phyloP scores from a whole-genome alignment of 805 yeast species.

The Schizosaccharomyces cryophilus region DNA sequence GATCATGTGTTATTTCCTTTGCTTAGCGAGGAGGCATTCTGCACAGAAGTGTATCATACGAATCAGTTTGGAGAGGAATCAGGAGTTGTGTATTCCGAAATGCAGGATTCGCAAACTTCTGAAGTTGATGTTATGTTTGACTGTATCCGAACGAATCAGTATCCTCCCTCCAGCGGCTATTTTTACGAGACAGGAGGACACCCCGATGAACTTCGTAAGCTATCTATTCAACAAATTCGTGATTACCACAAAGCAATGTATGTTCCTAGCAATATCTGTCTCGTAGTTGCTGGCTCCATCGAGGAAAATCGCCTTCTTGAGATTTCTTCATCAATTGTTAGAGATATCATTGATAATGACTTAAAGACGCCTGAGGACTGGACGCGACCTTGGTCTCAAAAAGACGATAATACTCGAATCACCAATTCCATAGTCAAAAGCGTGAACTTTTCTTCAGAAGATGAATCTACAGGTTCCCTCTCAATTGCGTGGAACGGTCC shows the following conservation, averaged over 20 bases:
- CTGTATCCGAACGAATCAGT: constrained; percentile 11
- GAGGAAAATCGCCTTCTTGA: constrained; percentile 45
- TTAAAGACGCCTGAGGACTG: constrained; percentile 10
- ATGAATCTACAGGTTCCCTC: constrained; percentile 61
- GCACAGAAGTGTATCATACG: constrained; percentile 84
- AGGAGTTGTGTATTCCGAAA: constrained; percentile 91
- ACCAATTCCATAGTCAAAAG: constrained; percentile 19
- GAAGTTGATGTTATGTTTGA: constrained; percentile 28
- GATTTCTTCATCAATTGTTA: constrained; percentile 38
- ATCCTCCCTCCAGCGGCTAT: constrained; percentile 36
- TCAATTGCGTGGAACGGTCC: constrained; percentile 69
- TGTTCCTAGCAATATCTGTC: constrained; percentile 61
- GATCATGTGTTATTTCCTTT: constrained; percentile 76
- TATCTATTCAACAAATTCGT: constrained; percentile 51
- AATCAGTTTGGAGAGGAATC: constrained; percentile 79
- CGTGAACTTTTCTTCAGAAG: constrained; percentile 60
- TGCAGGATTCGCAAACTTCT: constrained; percentile 77
- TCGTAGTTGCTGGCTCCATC: constrained; percentile 69
- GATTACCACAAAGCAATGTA: constrained; percentile 49
- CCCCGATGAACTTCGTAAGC: constrained; percentile 44
- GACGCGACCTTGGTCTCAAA: constrained; percentile 58
- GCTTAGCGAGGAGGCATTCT: constrained; percentile 66
- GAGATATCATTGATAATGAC: constrained; percentile 21
- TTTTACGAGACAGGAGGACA: constrained; percentile 87
- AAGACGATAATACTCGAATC: constrained; percentile 20